Base-by-base conservation (phyloP, 176 grass and related monocot species). In the Chrysopogon serrulatus region DNA sequence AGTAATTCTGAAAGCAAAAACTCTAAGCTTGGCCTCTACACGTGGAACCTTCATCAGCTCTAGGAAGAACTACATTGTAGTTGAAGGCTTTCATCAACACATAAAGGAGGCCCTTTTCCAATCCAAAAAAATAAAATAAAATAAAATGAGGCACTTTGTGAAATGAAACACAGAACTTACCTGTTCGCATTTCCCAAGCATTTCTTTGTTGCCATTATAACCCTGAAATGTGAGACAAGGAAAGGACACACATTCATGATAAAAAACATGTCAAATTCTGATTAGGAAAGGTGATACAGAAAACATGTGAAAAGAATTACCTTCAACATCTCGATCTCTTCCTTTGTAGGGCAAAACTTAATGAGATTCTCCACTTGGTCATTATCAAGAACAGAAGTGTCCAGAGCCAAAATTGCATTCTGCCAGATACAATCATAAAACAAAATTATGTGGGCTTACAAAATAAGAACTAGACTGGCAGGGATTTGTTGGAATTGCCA, bases 321-420 rank as follows among this genome's bases (percentile, higher is more conserved):
- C 88, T 95, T 95, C 67, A 98, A 79, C 95, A 98, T 95, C 72
- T 98, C 95, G 24, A 98, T 92, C 85, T 98, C 95, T 95, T 98
- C 95, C 77, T 98, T 93, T 70, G 92, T 90, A 69, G 95, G 95
- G 83, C 92, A 98, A 93, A 98, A 98, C 68, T 98, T 98, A 83
- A 98, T 98, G 62, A 95, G 92, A 91, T 98, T 95, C 65, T 98
- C 95, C 73, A 98, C 92, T 93, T 98, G 95, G 49, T 98, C 95
- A 90, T 90, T 91, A 81, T 98, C 95, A 79, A 98, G 92, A 85
- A 95, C 66, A 79, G 86, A 95, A 65, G 82, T 90, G 90, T 98
- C 87, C 43, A 98, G 84, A 77, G 92, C 96, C 80, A 98, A 90
- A 33, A 98, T 86, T 79, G 96, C 93, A 86, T 37, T 90, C 96